Percentiles rank a stretch among this genome's conserved stretches.
Conservation (phyloP, 192 early-diverging fungal species). For the Mortierella claussenii region DNA sequence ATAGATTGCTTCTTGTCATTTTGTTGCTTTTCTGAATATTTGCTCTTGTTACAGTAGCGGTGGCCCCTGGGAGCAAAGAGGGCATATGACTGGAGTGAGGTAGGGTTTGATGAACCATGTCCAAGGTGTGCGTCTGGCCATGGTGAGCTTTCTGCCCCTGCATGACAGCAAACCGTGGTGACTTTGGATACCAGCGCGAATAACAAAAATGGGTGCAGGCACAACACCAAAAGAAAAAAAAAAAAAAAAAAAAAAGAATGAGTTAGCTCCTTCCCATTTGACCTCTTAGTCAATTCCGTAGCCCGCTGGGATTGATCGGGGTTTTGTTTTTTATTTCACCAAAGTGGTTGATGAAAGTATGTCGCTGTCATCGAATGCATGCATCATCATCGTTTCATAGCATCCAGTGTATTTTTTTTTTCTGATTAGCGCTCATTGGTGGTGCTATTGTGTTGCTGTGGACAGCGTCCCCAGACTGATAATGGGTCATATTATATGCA, state of each 20-base stretch:
- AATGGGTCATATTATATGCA: too few relatives aligned
- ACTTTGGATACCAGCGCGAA: not conserved
- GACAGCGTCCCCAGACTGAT: too few relatives aligned
- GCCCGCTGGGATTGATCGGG: too few relatives aligned
- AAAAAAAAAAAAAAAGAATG: conserved; percentile 6
- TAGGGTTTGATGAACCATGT: not conserved
- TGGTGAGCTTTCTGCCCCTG: not conserved
- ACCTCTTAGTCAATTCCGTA: too few relatives aligned
- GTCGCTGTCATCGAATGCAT: too few relatives aligned
- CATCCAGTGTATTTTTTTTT: too few relatives aligned
- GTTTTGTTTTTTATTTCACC: too few relatives aligned
- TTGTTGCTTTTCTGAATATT: not conserved
- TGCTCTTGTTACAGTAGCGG: not conserved
- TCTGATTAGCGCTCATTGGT: too few relatives aligned
- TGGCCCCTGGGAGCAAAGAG: not conserved
- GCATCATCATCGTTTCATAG: too few relatives aligned
- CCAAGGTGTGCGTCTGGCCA: not conserved
- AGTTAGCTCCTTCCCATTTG: too few relatives aligned
- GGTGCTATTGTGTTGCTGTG: too few relatives aligned
- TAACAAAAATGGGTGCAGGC: not conserved
- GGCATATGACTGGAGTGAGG: not conserved
- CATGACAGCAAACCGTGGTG: not conserved
- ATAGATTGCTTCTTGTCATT: not conserved
- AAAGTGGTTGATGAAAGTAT: too few relatives aligned
- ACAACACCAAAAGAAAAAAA: not conserved